Evolutionary conservation across 2,329 filamentous ascomycete genomes (phyloP).

Genomic region (Neofusicoccum cordaticola): DNA sequence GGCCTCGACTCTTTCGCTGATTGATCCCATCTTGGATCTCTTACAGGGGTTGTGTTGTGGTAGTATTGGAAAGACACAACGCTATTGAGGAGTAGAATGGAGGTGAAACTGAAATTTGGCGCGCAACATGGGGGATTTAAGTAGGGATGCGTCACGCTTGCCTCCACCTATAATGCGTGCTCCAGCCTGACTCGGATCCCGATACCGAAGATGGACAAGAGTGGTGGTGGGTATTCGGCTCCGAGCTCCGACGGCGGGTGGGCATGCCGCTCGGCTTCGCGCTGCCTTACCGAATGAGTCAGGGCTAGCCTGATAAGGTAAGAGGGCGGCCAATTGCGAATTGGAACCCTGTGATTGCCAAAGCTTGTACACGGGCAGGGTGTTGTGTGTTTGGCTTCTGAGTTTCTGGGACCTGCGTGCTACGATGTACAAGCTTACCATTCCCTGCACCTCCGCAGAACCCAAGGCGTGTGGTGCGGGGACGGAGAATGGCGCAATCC

Average conservation of each 20-base stretch:
- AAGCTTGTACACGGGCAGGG: neutral
- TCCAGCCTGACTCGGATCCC: neutral
- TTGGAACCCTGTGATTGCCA: neutral
- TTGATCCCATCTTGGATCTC: neutral
- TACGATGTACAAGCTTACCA: too few relatives aligned
- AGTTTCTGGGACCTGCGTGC: neutral
- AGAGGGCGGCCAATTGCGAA: neutral
- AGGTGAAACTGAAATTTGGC: neutral
- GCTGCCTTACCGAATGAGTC: neutral
- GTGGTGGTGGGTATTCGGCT: neutral
- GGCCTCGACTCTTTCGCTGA: constrained; percentile 20
- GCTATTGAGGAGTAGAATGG: too few relatives aligned
- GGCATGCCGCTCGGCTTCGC: neutral
- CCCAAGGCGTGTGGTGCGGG: too few relatives aligned
- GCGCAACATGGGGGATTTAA: neutral
- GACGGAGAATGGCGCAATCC: too few relatives aligned
- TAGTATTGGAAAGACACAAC: too few relatives aligned
- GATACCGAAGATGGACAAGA: neutral
- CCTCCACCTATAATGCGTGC: neutral
- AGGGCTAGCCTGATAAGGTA: neutral
- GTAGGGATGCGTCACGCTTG: neutral
- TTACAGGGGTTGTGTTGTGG: neutral
- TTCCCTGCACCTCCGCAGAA: too few relatives aligned
- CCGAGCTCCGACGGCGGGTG: neutral
- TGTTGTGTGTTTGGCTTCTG: neutral